Evolutionary conservation across 2,329 filamentous ascomycete species (phyloP), one percentile per base, ranked within the genome.

Genomic region (Neodidymelliopsis sp.): DNA sequence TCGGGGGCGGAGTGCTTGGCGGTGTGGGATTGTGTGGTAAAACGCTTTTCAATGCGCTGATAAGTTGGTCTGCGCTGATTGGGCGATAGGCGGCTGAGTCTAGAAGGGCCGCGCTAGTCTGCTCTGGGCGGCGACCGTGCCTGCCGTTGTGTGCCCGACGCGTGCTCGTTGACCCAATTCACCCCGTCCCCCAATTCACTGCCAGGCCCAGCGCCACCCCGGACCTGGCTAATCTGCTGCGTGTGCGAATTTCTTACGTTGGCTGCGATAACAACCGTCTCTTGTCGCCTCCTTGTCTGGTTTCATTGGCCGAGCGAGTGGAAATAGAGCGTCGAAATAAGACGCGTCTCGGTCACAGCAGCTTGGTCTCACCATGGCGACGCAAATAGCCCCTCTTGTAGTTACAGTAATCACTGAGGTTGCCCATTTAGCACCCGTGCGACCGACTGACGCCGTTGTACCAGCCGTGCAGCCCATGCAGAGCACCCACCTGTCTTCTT

Each of bases 1-100:
- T 46, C 46, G 44, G 40, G 49, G 53, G 58, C 54, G 61, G 54
- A 59, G 48, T 25, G 27, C 67, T 70, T 68, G 66, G 69, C 67
- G 59, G 45, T 40, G 51, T 50, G 51, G 51, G 51, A 54, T 49
- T 37, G 40, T 54, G 41, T n/a, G 51, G 46, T 54, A 54, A 54
- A 50, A 41, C 31, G 44, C 40, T 48, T 46, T 49, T 50, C 37
- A 49, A 49, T 50, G 40, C 46, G 25, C 41, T 50, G 53, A 56
- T 56, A 56, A 56, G 53, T 44, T 31, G 45, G 31, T 40, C 12
- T 13, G 13, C 33, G 41, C 23, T 53, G 45, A 56, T 53, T 56
- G 53, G 53, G 4, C 15, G 40, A 45, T 31, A 25, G 36, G 27
- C 29, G 28, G 24, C 34, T 33, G 33, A 23, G 42, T 33, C 29